These are phyloP conservation scores for Penicillium italicum DNA, from an alignment of 2,329 filamentous ascomycete genomes.

Conservation along the genomic window DNA sequence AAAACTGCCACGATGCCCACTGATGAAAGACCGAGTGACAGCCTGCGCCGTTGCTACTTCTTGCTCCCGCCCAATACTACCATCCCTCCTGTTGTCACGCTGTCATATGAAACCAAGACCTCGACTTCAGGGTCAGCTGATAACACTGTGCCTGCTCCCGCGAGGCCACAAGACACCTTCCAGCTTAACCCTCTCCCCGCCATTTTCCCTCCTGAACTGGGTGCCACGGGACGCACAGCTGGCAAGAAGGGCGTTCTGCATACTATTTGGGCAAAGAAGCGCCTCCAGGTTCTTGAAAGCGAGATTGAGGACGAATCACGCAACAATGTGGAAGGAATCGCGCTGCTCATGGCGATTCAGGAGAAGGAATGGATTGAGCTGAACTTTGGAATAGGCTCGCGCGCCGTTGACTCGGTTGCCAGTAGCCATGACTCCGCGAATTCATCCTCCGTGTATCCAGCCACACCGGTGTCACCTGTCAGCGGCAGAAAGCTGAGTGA, in stretches of 20 bases:
- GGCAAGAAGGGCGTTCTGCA: conserved; percentile 80
- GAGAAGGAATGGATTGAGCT: conserved; percentile 82
- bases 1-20: conserved; percentile 69
- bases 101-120: conserved; percentile 51
- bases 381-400: conserved; percentile 65
- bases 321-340: conserved; percentile 75
- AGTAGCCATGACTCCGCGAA: conserved; percentile 22
- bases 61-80: conserved; percentile 68
- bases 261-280: conserved; percentile 84
- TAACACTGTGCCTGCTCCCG: no score
- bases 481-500: conserved; percentile 69
- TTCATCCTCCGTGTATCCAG: conserved; percentile 33
- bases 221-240: conserved; percentile 60
- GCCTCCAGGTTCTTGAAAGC: conserved; percentile 67
- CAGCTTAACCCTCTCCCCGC: conserved; percentile 77
- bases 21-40: conserved; percentile 54
- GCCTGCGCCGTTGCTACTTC: conserved; percentile 69
- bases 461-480: conserved; percentile 60
- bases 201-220: conserved; percentile 75
- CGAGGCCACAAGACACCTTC: conserved; percentile 43
- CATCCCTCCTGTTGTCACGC: conserved; percentile 68
- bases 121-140: conserved; percentile 17
- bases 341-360: conserved; percentile 75
- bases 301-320: conserved; percentile 74
- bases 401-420: conserved; percentile 36